These are phyloP conservation scores for Naegleria lovaniensis DNA, from an alignment of 208 protist species.

Conservation along the genomic window DNA sequence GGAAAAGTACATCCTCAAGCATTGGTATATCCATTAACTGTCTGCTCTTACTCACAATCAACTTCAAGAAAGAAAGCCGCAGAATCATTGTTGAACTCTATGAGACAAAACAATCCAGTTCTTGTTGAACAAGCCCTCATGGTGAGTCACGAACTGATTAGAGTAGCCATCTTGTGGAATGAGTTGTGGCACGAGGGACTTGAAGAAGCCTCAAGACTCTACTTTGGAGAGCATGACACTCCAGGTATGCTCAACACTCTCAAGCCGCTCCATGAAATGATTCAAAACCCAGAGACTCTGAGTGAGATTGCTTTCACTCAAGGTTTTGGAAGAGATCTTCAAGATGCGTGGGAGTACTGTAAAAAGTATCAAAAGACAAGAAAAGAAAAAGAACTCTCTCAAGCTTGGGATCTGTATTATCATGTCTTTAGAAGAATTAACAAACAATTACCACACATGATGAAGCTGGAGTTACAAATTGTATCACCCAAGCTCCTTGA, in stretches of 20 bases:
- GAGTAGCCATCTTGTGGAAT: constrained; percentile 94
- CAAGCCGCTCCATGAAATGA: constrained; percentile 83
- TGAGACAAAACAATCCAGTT: constrained; percentile 24
- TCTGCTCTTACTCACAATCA: constrained; percentile 72
- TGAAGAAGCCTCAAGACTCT: constrained; percentile 87
- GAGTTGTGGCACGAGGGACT: constrained; percentile 88
- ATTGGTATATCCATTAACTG: constrained; percentile 97
- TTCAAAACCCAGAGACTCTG: constrained; percentile 80
- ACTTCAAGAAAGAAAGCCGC: not conserved
- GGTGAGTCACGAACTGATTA: constrained; percentile 93
- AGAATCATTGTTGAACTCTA: not conserved
- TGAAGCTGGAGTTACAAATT: constrained; percentile 85
- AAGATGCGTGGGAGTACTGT: constrained; percentile 62
- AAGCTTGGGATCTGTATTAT: constrained; percentile 93
- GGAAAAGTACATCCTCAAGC: constrained; percentile 96
- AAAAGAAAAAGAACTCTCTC: constrained; percentile 76
- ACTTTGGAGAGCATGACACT: constrained; percentile 86
- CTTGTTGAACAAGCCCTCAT: constrained; percentile 89
- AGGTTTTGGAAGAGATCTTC: constrained; percentile 67
- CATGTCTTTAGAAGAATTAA: constrained; percentile 84
- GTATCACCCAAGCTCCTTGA: constrained; percentile 89
- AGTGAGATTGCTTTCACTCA: constrained; percentile 88
- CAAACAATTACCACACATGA: constrained; percentile 90
- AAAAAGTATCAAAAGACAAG: constrained; percentile 64
- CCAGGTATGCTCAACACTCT: constrained; percentile 81